phyloP scores from a whole-genome alignment of 176 grass and related monocot species.

The Guadua angustifolia region DNA sequence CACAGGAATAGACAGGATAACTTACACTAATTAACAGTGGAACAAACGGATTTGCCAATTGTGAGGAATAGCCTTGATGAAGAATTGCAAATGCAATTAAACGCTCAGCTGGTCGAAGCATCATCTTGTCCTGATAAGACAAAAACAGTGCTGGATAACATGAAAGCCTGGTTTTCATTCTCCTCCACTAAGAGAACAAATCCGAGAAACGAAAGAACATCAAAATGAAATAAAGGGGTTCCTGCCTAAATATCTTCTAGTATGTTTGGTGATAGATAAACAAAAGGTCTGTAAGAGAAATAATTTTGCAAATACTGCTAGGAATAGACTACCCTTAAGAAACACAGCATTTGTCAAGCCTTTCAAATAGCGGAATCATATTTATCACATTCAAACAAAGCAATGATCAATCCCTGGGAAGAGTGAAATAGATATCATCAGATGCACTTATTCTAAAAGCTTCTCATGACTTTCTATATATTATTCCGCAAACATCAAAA shows the following conservation, averaged over 20 bases:
- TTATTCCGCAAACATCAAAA: no score
- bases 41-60: constrained; percentile 79
- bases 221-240: constrained; percentile 9
- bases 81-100: constrained; percentile 88
- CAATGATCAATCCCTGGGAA: neutral
- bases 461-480: no score
- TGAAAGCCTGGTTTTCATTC: neutral
- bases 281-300: constrained; percentile 16
- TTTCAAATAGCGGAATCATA: neutral
- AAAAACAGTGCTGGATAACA: constrained; percentile 5
- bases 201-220: neutral
- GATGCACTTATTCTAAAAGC: neutral
- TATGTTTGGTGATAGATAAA: constrained; percentile 21
- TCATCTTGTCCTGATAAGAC: constrained; percentile 71
- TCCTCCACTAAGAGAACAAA: constrained; percentile 34
- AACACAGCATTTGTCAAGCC: no score
- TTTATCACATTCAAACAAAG: constrained; percentile 25
- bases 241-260: neutral
- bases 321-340: neutral
- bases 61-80: constrained; percentile 67
- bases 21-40: constrained; percentile 68
- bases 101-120: constrained; percentile 80
- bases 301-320: neutral
- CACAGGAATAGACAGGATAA: constrained; percentile 22
- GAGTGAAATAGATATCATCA: neutral